Percentiles rank a stretch among this genome's conserved stretches.
Conservation (phyloP, 2,329 filamentous ascomycete species). For the Monosporascus sp. region DNA sequence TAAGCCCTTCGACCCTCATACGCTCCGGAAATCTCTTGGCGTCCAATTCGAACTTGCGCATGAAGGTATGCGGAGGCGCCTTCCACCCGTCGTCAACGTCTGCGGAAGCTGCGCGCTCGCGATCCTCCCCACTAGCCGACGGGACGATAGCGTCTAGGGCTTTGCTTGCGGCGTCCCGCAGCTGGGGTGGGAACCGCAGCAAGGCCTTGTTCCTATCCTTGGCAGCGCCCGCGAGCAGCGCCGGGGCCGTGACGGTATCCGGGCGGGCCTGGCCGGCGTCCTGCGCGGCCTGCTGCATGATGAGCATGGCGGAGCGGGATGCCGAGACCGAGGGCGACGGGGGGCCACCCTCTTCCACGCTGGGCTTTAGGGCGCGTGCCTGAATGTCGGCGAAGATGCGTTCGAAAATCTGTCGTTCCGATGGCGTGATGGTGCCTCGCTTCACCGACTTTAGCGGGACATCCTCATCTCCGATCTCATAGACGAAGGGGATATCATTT, state of each 20-base stretch:
- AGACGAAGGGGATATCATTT: constrained; percentile 49
- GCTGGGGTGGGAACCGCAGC: constrained; percentile 34
- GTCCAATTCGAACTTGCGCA: constrained; percentile 31
- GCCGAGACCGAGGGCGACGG: constrained; percentile 3
- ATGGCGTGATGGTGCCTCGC: constrained; percentile 49
- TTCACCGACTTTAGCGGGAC: constrained; percentile 17
- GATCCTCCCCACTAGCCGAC: neutral
- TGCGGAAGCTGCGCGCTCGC: neutral
- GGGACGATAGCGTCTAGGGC: constrained; percentile 32
- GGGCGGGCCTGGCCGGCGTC: constrained; percentile 16
- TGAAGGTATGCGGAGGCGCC: constrained; percentile 14
- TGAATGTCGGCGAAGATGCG: constrained; percentile 57
- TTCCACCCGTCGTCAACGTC: constrained; percentile 15
- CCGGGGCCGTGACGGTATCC: constrained; percentile 13
- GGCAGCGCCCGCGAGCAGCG: constrained; percentile 16
- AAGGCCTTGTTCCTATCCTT: constrained; percentile 31
- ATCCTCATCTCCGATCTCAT: constrained; percentile 29
- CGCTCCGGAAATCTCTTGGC: constrained; percentile 41
- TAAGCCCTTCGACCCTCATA: constrained; percentile 45
- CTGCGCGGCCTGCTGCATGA: constrained; percentile 23
- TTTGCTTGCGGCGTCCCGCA: constrained; percentile 33
- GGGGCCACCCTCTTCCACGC: constrained; percentile 4
- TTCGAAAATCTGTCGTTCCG: constrained; percentile 45
- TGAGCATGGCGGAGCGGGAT: constrained; percentile 20
- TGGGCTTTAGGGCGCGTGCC: constrained; percentile 25